Base-by-base conservation (phyloP, 106 monocot species). In the Acanthochlamys bracteata region DNA sequence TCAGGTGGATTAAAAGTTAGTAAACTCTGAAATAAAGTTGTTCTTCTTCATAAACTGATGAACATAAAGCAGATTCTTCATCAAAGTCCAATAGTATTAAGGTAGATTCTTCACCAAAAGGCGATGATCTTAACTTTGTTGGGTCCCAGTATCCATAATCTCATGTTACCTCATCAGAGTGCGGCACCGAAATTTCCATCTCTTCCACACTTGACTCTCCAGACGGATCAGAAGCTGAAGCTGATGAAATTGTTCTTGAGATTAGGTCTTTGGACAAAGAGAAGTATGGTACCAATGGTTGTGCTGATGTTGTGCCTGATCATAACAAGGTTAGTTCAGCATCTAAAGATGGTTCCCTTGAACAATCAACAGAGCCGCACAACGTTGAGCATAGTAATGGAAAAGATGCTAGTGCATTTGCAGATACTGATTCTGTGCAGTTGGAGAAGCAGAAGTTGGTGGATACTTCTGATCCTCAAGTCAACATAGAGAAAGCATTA, bases 101-200 rank as follows among this genome's bases (percentile, higher is more conserved):
- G 59, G 47, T 23, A 15, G 53, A 69, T 41, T 61, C 53, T 60
- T 33, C 26, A 12, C 26, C 46, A 60, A 68, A 72, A 25, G 24
- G 21, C 26, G 57, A 66, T 19, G 73, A 67, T 3, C 4, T 40
- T 66, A 68, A 17, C 43, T 56, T 65, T 10, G 1, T 20, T 10
- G 74, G 23, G 8, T 63, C 60, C 59, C 60, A 79, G 66, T 61
- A 69, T 78, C 19, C 69, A 49, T 72, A 25, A 76, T 20, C 67
- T 71, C 76, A 76, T 47, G 24, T 69, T 67, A 80, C 82, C 24
- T 54, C 64, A 41, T 98, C 96, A 16, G 91, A 88, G 64, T 98
- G 88, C 68, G 96, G 91, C 4, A 91, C 96, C 15, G 91, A 98
- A 69, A 98, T 98, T 53, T 98, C 96, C 22, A 85, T 91, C 46